Evolutionary conservation across 1,284 basidiomycete species (phyloP), one percentile per base, ranked within the genome.

Genomic region (Ganoderma lucidum): DNA sequence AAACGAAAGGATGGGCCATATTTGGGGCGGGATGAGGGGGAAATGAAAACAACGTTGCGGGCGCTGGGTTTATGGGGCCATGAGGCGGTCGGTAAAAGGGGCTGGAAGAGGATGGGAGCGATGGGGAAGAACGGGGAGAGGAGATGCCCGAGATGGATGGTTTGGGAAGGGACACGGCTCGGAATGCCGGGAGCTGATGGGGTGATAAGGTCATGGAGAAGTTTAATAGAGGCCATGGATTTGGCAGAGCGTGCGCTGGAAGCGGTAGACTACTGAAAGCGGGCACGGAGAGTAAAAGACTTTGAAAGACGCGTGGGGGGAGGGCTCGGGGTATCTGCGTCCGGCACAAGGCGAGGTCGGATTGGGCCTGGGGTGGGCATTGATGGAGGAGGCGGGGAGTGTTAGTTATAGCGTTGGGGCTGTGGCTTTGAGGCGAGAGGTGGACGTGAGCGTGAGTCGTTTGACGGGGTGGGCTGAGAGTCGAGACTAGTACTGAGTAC

Each of bases 11-110:
- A 59, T 30, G 64, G 51, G 69, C 63, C 71, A 67, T 67, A 71
- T 67, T 75, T 74, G 75, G 77, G 71, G 64, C 30, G 71, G 70
- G 65, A 68, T 69, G 66, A 69, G 70, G 72, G 70, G 70, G 73
- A 76, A 73, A 79, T 79, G 77, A 79, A 79, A 74, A 68, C 66
- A 76, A 76, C 75, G 78, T 73, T 76, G 76, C 67, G 66, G 62
- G 69, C 73, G 72, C 73, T 74, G 71, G 69, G 75, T 68, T 73
- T 66, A 68, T 66, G 62, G 56, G 69, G 71, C 62, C 76, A 77
- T 67, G 77, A 74, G 76, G 78, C 71, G 35, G 53, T 67, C 71
- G 73, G 66, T 66, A 75, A 68, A 65, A 12, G 67, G 69, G 64
- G 71, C 45, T 63, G 71, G 63, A 59, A 62, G 69, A 70, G 44